Conservation (phyloP, 805 yeast genomes). For the Cyberlindnera misumaiensis region DNA sequence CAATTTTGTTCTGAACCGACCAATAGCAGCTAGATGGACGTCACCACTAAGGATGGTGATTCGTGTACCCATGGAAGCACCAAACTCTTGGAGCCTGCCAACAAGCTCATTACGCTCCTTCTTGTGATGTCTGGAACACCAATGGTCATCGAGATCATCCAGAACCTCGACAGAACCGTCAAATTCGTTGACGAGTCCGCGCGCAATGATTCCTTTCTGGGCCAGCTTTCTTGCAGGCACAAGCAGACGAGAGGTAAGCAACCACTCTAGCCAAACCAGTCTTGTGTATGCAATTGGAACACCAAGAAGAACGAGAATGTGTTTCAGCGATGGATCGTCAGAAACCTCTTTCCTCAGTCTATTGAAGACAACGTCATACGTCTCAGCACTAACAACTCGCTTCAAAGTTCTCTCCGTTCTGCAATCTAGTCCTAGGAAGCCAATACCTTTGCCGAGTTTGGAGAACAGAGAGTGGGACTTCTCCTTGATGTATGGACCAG, state of each 20-base stretch:
- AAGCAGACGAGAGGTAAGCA: conserved; percentile 56
- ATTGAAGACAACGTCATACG: conserved; percentile 57
- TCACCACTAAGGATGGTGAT: conserved; percentile 88
- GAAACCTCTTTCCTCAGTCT: conserved; percentile 52
- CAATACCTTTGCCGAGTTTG: conserved; percentile 67
- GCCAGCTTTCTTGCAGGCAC: conserved; percentile 59
- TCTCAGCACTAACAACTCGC: conserved; percentile 43
- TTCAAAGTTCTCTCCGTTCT: conserved; percentile 78
- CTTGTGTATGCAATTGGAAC: conserved; percentile 95
- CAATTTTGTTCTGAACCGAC: conserved; percentile 59
- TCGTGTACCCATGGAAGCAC: conserved; percentile 57
- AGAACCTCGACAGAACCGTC: conserved; percentile 88
- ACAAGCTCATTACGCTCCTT: conserved; percentile 71
- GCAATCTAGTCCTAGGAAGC: conserved; percentile 80
- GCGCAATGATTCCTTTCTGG: conserved; percentile 52
- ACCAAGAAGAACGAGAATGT: conserved; percentile 77
- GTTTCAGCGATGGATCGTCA: conserved; percentile 52
- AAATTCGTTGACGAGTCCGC: conserved; percentile 81
- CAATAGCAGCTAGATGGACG: conserved; percentile 83
- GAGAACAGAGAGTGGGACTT: conserved; percentile 63
- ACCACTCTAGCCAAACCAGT: conserved; percentile 79
- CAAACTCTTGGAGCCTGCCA: conserved; percentile 55
- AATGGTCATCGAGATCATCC: conserved; percentile 92
- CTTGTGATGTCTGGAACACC: conserved; percentile 91
- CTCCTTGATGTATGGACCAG: conserved; percentile 67